Evolutionary conservation across 2,329 filamentous ascomycete species (phyloP), one percentile per base, ranked within the genome.

Genomic region (Fusarium anthophilum): DNA sequence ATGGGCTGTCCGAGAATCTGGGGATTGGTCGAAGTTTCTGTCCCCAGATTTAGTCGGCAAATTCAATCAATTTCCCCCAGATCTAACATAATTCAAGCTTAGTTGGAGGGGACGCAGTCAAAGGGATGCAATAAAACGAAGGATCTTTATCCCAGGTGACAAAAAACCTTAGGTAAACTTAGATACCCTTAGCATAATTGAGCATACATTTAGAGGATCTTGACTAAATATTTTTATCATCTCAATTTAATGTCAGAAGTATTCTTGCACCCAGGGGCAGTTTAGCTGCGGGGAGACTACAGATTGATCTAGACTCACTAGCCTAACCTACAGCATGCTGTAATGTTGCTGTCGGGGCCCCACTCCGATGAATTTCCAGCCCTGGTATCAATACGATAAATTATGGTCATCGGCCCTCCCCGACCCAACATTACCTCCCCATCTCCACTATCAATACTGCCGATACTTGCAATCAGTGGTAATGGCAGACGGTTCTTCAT

Each of bases 391-490:
- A 18, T 0, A 18, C 3, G 17, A 44, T 44, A 44, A 44, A 44
- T 44, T n/a, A 24, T 6, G 10, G 3, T n/a, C 14, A 18, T 44
- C n/a, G 43, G 43, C 43, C 43, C 43, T 44, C 43, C 43, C 43
- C 43, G 43, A 41, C 39, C 8, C 15, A 24, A 24, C n/a, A 44
- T 10, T 4, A 12, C 15, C 17, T 44, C 0, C n/a, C 6, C n/a
- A 44, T 24, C 17, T 44, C n/a, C 43, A 44, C 43, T 17, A 3
- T 44, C n/a, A 12, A 13, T 18, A 44, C 17, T 18, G 11, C n/a
- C 2, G 32, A 1, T 35, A 1, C 0, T 24, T 24, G 0, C 17
- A 18, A 24, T 18, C n/a, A 26, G 18, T 44, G 43, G n/a, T 6
- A 26, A 44, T 44, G 43, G n/a, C 17, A 26, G 43, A 44, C 7